Base-by-base conservation (phyloP, 495 filamentous ascomycete genomes). In the Hyaloscypha bicolor region DNA sequence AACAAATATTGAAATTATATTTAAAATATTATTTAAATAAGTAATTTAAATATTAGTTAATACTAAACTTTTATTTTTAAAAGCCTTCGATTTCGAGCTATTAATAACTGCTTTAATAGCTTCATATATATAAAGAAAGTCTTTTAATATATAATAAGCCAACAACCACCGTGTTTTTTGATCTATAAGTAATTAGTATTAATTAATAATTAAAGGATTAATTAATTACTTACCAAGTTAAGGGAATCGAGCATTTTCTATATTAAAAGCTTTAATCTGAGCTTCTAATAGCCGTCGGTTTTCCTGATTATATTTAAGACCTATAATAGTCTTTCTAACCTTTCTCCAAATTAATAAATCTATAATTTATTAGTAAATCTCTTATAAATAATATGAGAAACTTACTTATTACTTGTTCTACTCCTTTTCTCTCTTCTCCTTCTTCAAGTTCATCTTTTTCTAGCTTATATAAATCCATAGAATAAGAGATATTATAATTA, bases 51-150 rank as follows among this genome's bases (percentile, higher is more conserved):
- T 6, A 39, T 57, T 11, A 19, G 31, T 52, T 55, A 57, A 62
- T 19, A 39, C 52, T 57, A 60, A 60, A 62, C 19, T 45, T 25
- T 68, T 67, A 35, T 68, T 14, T 52, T 67, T 67, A 66, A 70
- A 68, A 35, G 55, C 30, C 32, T 51, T 55, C 9, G 35, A 30
- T 21, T 67, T 53, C 2, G 58, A 33, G 9, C 12, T 42, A 9
- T 51, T 31, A 33, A 42, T 61, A 59, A 60, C 33, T 32, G 55
- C 14, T 32, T 48, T 70, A 68, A 45, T 66, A 67, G 63, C 53
- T 52, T 22, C 1, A 16, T 33, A 53, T 22, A 61, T 21, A 9
- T 39, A 61, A 48, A 70, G 30, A 52, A 62, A 37, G 29, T 62
- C 52, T 33, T 66, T 66, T 29, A 45, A 19, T 6, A 48, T 62